Evolutionary conservation across 2,329 filamentous ascomycete species (phyloP).

Genomic region (Apiospora malaysiana): DNA sequence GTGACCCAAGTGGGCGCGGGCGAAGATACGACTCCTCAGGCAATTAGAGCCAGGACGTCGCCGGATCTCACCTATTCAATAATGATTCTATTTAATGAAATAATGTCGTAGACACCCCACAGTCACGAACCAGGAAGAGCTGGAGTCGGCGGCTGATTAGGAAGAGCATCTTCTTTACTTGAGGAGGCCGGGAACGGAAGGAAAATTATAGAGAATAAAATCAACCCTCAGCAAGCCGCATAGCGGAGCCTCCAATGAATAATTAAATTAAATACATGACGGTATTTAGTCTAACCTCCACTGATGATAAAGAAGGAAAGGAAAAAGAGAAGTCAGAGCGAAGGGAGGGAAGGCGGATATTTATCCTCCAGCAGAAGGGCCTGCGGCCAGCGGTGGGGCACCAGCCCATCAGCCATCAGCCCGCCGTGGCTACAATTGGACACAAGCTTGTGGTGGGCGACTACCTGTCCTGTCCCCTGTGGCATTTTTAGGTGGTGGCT

Average conservation of each 20-base stretch:
- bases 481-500: not conserved
- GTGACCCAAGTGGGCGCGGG: too few species aligned
- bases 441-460: not conserved
- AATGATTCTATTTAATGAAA: slow-evolving; percentile 25
- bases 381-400: slow-evolving; percentile 11
- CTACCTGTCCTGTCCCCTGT: not conserved
- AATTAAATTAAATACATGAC: slow-evolving; percentile 44
- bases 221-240: slow-evolving; percentile 45
- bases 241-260: slow-evolving; percentile 40
- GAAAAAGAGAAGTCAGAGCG: slow-evolving; percentile 22
- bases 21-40: too few species aligned
- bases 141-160: slow-evolving; percentile 44
- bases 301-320: slow-evolving; percentile 43
- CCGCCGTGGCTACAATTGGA: not conserved
- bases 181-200: slow-evolving; percentile 47
- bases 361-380: not conserved
- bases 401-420: not conserved
- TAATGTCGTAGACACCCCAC: slow-evolving; percentile 44
- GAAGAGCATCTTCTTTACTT: slow-evolving; percentile 38
- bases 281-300: slow-evolving; percentile 44
- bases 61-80: not conserved
- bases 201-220: slow-evolving; percentile 39
- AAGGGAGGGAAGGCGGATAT: slow-evolving; percentile 5
- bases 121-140: slow-evolving; percentile 43
- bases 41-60: not conserved